Conservation (phyloP, 257 asterid genomes). For the Capsicum rhomboideum region DNA sequence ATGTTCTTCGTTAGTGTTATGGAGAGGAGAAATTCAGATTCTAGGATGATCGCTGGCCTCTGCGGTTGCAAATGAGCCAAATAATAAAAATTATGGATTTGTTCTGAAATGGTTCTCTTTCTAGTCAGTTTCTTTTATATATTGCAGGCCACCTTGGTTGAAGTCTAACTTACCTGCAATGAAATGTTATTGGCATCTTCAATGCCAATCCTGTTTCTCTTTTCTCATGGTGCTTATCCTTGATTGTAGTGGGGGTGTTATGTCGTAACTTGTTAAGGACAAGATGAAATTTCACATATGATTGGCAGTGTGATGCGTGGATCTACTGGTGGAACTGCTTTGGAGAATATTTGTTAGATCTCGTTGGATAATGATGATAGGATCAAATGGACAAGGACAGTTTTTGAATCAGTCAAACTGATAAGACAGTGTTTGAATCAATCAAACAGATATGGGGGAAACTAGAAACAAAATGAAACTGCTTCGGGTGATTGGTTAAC, state of each 20-base stretch:
- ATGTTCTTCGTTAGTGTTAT: background rate
- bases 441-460: background rate
- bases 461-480: background rate
- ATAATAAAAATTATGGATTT: background rate
- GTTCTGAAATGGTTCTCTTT: background rate
- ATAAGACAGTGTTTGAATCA: background rate
- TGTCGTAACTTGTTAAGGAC: background rate
- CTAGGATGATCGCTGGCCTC: background rate
- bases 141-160: background rate
- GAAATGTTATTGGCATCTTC: background rate
- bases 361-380: background rate
- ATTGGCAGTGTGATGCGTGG: background rate
- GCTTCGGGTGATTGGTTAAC: background rate
- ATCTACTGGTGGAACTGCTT: background rate
- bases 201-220: background rate
- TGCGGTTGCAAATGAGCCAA: background rate
- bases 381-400: background rate
- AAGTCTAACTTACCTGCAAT: background rate
- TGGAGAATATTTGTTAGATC: background rate
- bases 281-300: background rate
- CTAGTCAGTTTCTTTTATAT: background rate
- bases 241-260: background rate
- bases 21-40: background rate
- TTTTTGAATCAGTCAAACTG: background rate
- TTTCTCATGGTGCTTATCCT: background rate